Base-by-base conservation (phyloP, 371 early-diverging fungal genomes). In the Mucor lusitanicus region DNA sequence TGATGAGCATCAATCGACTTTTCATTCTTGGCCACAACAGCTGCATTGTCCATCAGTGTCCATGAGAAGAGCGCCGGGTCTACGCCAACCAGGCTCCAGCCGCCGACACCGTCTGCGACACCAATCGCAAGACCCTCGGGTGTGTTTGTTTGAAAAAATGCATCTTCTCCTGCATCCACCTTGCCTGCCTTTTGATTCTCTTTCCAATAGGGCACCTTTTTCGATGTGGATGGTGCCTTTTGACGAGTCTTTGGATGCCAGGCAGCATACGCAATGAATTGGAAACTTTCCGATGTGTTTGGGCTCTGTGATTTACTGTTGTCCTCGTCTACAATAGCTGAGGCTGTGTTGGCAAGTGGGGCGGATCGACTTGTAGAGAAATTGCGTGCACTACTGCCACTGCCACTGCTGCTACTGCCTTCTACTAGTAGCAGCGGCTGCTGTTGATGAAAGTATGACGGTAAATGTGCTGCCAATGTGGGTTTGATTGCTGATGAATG, bases 111-210 rank as follows among this genome's bases (percentile, higher is more conserved):
- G 66, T 90, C 90, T 0, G 90, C 90, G 8, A 90, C 87, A 62
- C 90, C 90, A 25, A 88, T 66, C 7, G 88, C 87, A 30, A 88
- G 74, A 19, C 88, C 83, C 32, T 80, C 76, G 4, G 85, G 84
- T 19, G 88, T 89, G 19, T 69, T 79, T 11, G 86, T 86, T 61
- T 87, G 84, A 61, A 89, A 90, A 65, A 89, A 89, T 17, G 90
- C 90, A 72, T 90, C 90, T 64, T 89, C 90, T 27, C 90, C 90
- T 35, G 90, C 88, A 74, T 90, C 89, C 5, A 90, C 90, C 57
- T 90, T 90, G 23, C 85, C 88, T 1, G 78, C 76, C 15, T 61
- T 68, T 40, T 76, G 66, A 28, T 33, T 44, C 25, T 74, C 78
- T 65, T 83, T 83, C 84, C 84, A 83, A 44, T 83, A 83, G 21